phyloP scores from a whole-genome alignment of 805 yeast species.

The Barnettozyma botsteinii region DNA sequence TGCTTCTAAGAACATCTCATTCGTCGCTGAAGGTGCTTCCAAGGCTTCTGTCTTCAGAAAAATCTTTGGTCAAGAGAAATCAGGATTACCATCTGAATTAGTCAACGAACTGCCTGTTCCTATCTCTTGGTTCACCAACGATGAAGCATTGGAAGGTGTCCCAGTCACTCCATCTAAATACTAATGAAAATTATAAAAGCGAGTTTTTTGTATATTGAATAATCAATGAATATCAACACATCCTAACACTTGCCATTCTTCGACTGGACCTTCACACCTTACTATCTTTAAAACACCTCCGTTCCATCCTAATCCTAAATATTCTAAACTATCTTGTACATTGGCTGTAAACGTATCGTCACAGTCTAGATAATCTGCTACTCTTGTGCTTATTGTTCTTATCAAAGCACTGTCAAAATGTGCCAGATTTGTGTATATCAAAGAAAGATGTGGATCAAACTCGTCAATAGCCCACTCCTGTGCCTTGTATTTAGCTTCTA shows the following conservation, averaged over 20 bases:
- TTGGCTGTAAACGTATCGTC: conserved; percentile 11
- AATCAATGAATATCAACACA: conserved; percentile 28
- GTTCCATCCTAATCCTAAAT: conserved; percentile 47
- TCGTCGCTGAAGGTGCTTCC: conserved; percentile 86
- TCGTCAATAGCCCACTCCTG: conserved; percentile 50
- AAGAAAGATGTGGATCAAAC: conserved; percentile 67
- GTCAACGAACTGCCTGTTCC: conserved; percentile 57
- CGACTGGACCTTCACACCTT: conserved; percentile 64
- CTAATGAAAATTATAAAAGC: conserved; percentile 1
- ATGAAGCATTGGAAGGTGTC: conserved; percentile 68
- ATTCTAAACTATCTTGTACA: conserved; percentile 19
- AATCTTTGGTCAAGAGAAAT: conserved; percentile 51
- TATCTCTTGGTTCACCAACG: conserved; percentile 80
- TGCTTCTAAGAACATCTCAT: conserved; percentile 46
- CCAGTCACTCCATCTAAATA: conserved; percentile 24
- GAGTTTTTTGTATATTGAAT: neutral
- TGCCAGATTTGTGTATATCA: conserved; percentile 58
- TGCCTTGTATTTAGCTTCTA: conserved; percentile 39
- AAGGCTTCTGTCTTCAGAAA: conserved; percentile 69
- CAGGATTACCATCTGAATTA: conserved; percentile 62
- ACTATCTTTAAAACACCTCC: conserved; percentile 59
- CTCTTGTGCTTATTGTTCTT: conserved; percentile 56
- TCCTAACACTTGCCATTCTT: conserved; percentile 64
- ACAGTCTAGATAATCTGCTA: conserved; percentile 55
- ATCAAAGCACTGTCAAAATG: conserved; percentile 65